Conservation (phyloP, 306 rosid genomes). For the Dryas drummondii region DNA sequence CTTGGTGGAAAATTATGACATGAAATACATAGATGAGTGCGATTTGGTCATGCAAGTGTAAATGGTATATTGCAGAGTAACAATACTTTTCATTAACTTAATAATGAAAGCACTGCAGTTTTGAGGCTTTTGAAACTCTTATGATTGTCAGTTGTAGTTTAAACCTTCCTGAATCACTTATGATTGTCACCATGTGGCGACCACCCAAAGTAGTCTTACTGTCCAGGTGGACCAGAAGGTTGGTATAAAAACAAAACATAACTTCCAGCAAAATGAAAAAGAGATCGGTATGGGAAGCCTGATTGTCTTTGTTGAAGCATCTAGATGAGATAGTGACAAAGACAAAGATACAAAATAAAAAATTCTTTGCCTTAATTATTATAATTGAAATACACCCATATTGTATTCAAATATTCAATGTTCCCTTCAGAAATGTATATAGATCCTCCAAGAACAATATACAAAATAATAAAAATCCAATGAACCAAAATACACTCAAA, state of each 20-base stretch:
- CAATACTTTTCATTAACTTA: background rate
- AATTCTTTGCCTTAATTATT: background rate
- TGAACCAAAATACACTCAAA: background rate
- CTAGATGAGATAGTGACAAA: background rate
- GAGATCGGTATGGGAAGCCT: no score
- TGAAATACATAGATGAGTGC: background rate
- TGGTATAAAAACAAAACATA: background rate
- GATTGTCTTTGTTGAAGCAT: no score
- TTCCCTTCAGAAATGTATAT: background rate
- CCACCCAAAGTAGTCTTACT: background rate
- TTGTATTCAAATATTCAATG: background rate
- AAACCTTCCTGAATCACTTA: background rate
- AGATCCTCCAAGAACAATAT: background rate
- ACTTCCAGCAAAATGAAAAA: background rate
- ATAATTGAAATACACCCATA: background rate
- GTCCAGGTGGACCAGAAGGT: background rate
- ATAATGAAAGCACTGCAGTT: background rate
- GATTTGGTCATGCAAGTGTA: background rate
- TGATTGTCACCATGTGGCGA: background rate
- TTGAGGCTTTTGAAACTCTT: background rate
- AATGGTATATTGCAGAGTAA: background rate
- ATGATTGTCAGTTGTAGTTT: background rate
- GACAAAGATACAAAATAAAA: background rate
- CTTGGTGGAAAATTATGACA: background rate
- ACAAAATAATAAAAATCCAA: background rate